Evolutionary conservation across 2,329 filamentous ascomycete species (phyloP).

Genomic region (Chrysoporthe cubensis): DNA sequence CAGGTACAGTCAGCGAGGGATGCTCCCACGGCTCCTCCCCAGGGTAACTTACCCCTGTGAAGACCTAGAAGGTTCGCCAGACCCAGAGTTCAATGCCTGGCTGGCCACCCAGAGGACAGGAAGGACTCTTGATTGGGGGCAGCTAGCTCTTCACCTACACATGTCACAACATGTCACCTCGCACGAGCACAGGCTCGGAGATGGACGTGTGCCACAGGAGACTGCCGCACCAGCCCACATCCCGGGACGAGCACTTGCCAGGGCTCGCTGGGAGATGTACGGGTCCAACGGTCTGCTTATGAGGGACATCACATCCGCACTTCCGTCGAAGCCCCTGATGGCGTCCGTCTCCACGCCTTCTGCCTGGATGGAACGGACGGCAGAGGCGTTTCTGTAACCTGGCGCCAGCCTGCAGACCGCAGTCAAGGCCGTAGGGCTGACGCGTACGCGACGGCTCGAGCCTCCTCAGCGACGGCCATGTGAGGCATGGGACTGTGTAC

Average conservation of each 20-base stretch:
- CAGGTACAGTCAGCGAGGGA: neutral
- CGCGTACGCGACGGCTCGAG: neutral
- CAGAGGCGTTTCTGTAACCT: neutral
- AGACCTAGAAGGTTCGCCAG: too few relatives aligned
- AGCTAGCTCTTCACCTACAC: too few relatives aligned
- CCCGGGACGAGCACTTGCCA: neutral
- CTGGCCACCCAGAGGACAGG: too few relatives aligned
- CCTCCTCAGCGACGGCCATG: neutral
- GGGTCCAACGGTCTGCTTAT: neutral
- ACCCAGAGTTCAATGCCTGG: too few relatives aligned
- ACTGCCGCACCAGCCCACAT: too few relatives aligned
- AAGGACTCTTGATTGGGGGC: too few relatives aligned
- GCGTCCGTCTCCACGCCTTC: neutral
- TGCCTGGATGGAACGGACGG: neutral
- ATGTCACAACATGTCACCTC: too few relatives aligned
- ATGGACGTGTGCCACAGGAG: too few relatives aligned
- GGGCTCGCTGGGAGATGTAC: neutral
- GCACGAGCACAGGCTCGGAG: too few relatives aligned
- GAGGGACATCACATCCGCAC: neutral
- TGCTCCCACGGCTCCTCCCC: neutral
- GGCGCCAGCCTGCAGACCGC: neutral
- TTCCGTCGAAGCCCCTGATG: neutral
- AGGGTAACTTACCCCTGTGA: too few relatives aligned
- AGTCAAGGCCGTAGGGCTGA: neutral
- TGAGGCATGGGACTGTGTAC: neutral